A percentile compares a stretch with the other conserved stretches of the same genome.
Conservation (phyloP, 2,329 filamentous ascomycete genomes). For the Ophiocordyceps unilateralis region DNA sequence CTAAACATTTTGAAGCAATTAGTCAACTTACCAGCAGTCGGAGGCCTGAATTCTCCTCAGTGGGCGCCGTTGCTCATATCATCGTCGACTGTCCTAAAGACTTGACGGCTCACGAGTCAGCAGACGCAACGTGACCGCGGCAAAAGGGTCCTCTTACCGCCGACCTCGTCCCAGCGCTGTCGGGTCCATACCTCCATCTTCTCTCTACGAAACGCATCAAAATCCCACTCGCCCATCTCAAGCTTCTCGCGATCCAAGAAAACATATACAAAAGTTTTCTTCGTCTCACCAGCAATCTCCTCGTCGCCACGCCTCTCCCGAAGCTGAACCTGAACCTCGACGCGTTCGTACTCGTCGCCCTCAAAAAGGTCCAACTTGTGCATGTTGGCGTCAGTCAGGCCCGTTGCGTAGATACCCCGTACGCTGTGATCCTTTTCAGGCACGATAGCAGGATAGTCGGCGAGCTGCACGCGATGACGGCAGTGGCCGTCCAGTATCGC, state of each 20-base stretch:
- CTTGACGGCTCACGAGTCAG: neutral
- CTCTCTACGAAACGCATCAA: conserved; percentile 61
- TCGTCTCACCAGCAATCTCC: conserved; percentile 24
- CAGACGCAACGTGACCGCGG: neutral
- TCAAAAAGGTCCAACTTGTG: conserved; percentile 67
- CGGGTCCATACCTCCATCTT: conserved; percentile 44
- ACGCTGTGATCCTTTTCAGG: conserved; percentile 39
- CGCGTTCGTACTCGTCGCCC: conserved; percentile 52
- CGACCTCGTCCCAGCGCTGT: conserved; percentile 18
- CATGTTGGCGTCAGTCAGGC: conserved; percentile 63
- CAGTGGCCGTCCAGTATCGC: conserved; percentile 60
- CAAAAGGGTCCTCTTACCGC: conserved; percentile 11
- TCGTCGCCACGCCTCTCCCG: conserved; percentile 21
- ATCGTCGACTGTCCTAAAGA: neutral
- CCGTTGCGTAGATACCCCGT: conserved; percentile 59
- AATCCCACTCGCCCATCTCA: conserved; percentile 73
- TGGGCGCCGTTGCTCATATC: neutral
- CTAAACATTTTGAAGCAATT: too few species aligned
- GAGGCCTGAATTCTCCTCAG: too few species aligned
- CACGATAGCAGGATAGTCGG: conserved; percentile 71
- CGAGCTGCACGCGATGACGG: conserved; percentile 48
- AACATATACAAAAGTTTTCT: conserved; percentile 46
- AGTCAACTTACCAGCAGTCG: too few species aligned
- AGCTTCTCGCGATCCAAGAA: conserved; percentile 34
- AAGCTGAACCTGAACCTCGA: conserved; percentile 35